Conservation (phyloP, 192 early-diverging fungal species). For the Entomortierella parvispora region DNA sequence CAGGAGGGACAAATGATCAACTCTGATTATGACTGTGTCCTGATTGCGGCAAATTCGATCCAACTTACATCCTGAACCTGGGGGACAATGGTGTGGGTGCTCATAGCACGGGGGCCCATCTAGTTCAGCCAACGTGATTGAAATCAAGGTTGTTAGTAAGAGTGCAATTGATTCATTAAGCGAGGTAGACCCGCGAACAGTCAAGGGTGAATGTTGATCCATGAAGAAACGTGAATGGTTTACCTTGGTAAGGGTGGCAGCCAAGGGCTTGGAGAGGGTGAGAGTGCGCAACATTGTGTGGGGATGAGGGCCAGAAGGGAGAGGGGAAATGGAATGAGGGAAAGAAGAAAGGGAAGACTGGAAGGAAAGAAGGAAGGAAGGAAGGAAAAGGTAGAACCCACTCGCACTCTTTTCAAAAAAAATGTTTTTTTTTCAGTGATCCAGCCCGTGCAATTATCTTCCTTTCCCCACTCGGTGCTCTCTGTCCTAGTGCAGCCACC, state of each 20-base stretch:
- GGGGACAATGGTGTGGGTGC: conserved; percentile 27
- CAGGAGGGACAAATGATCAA: too few species aligned
- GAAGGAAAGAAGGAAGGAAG: neutral
- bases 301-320: neutral
- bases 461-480: too few species aligned
- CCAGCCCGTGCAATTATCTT: too few species aligned
- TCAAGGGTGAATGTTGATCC: neutral
- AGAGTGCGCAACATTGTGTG: conserved; percentile 23
- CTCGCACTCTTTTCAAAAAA: too few species aligned
- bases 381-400: too few species aligned
- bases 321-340: conserved; percentile 8
- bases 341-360: neutral
- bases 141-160: neutral
- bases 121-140: neutral
- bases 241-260: conserved; percentile 32
- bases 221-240: neutral
- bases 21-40: too few species aligned
- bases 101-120: conserved; percentile 43
- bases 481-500: too few species aligned
- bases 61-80: conserved; percentile 37
- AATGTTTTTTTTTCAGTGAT: too few species aligned
- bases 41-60: neutral
- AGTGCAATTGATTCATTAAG: neutral
- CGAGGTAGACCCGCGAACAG: neutral
- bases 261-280: conserved; percentile 30